Conservation (phyloP, 2,329 filamentous ascomycete genomes). For the Nemania abortiva region DNA sequence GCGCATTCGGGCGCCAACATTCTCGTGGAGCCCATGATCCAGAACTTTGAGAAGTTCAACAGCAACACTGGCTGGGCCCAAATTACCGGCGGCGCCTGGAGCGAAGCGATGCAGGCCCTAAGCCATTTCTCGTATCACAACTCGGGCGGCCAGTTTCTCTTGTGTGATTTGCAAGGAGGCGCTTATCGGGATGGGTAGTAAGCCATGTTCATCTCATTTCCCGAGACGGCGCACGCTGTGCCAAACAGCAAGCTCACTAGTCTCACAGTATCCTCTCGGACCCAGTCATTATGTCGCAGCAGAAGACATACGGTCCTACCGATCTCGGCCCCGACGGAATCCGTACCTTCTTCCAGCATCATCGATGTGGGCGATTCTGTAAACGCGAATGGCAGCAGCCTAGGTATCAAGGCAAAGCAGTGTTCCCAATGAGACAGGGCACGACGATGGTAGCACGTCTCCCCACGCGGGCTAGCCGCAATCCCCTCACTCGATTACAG, state of each 20-base stretch:
- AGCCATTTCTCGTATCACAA: slow-evolving; percentile 59
- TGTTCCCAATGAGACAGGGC: slow-evolving; percentile 22
- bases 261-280: slow-evolving; percentile 53
- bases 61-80: slow-evolving; percentile 58
- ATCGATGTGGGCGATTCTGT: slow-evolving; percentile 53
- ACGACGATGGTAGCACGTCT: slow-evolving; percentile 36
- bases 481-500: not conserved
- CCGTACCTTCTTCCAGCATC: slow-evolving; percentile 55
- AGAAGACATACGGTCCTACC: slow-evolving; percentile 54
- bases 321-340: slow-evolving; percentile 57
- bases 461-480: slow-evolving; percentile 22
- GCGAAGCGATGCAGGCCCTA: slow-evolving; percentile 56
- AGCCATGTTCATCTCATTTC: slow-evolving; percentile 9
- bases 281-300: slow-evolving; percentile 57
- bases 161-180: slow-evolving; percentile 60
- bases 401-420: not conserved
- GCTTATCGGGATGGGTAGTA: slow-evolving; percentile 50
- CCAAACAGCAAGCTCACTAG: slow-evolving; percentile 6
- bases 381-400: slow-evolving; percentile 45
- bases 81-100: slow-evolving; percentile 47
- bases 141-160: slow-evolving; percentile 53
- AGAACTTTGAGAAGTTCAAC: slow-evolving; percentile 59
- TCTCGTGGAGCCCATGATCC: slow-evolving; percentile 56
- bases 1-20: slow-evolving; percentile 38
- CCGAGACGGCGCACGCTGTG: not conserved